These are phyloP conservation scores for Triticum turgidum DNA, from an alignment of 176 grass and related monocot genomes.

Conservation along the genomic window DNA sequence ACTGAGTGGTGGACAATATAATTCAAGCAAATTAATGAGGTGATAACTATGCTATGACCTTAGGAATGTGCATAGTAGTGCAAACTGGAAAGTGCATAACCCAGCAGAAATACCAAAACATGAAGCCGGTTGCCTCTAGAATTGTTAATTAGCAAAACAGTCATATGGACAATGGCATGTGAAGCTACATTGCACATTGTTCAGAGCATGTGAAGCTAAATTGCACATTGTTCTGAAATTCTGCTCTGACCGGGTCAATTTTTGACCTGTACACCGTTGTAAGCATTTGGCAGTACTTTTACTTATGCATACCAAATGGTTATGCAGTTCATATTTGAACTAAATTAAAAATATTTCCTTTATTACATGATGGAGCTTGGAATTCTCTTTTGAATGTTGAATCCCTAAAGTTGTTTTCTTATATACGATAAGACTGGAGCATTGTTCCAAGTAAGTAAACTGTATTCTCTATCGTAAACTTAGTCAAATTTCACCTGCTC, in stretches of 20 bases:
- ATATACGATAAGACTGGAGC: too few relatives aligned
- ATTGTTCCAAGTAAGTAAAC: too few relatives aligned
- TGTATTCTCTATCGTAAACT: too few relatives aligned
- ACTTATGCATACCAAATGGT: background rate
- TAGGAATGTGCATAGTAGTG: background rate
- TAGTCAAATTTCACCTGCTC: too few relatives aligned
- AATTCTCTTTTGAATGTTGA: too few relatives aligned
- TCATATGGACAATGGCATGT: background rate
- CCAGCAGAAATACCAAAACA: background rate
- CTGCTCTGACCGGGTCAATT: background rate
- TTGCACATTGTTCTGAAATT: background rate
- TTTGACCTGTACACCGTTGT: background rate
- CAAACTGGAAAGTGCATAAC: background rate
- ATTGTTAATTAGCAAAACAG: background rate
- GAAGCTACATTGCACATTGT: background rate
- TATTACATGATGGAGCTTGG: too few relatives aligned
- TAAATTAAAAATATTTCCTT: background rate
- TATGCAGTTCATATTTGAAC: background rate
- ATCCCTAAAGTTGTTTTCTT: too few relatives aligned
- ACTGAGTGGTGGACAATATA: background rate
- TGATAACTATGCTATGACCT: background rate
- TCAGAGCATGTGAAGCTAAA: too few relatives aligned
- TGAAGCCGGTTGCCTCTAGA: background rate
- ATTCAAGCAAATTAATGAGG: background rate
- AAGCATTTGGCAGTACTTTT: background rate